These are phyloP conservation scores for Fusarium chlamydosporum DNA, from an alignment of 2,329 filamentous ascomycete species.

Conservation along the genomic window DNA sequence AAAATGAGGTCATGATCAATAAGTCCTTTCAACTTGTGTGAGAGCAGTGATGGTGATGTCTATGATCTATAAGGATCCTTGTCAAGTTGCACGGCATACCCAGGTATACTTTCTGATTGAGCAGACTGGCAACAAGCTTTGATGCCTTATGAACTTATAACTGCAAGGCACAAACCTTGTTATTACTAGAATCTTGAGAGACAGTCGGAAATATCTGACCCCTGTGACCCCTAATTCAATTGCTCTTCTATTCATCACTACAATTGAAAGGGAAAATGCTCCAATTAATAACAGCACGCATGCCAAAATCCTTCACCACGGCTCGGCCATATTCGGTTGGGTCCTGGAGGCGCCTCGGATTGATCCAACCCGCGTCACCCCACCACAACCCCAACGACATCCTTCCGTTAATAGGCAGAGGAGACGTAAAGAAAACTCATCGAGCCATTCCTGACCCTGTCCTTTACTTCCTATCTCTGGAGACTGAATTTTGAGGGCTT, in stretches of 20 bases:
- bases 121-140: not conserved
- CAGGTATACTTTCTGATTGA: conserved; percentile 3
- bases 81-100: not conserved
- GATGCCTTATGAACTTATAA: conserved; percentile 18
- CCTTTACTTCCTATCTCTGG: not conserved
- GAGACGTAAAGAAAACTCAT: conserved; percentile 9
- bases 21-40: conserved; percentile 23
- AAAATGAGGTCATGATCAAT: conserved; percentile 59
- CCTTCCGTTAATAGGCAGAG: conserved; percentile 25
- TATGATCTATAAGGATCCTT: not conserved
- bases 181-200: conserved; percentile 6
- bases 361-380: conserved; percentile 40
- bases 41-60: conserved; percentile 7
- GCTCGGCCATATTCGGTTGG: conserved; percentile 28
- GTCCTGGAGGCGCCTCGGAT: conserved; percentile 31
- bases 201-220: not conserved
- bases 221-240: not conserved
- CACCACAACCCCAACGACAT: conserved; percentile 43
- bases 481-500: not conserved
- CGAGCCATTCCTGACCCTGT: conserved; percentile 2
- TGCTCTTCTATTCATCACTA: not conserved
- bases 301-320: conserved; percentile 12
- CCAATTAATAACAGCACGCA: not conserved
- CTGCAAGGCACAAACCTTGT: conserved; percentile 3
- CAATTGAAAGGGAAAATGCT: not conserved